Base-by-base conservation (phyloP, 345 rosid species). In the Laguncularia racemosa region DNA sequence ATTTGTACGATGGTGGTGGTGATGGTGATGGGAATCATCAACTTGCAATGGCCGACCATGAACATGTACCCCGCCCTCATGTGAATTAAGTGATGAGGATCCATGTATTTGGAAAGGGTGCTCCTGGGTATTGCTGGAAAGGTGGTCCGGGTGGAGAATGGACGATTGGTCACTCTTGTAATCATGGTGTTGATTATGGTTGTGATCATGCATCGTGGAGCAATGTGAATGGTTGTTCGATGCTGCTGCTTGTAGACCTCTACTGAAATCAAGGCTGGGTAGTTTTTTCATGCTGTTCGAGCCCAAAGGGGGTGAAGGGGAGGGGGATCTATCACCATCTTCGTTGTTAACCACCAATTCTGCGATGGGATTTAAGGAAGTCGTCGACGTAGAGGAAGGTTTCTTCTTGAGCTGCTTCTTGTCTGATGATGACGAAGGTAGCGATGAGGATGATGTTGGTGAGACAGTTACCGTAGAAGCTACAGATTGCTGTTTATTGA, bases 221-320 rank as follows among this genome's bases (percentile, higher is more conserved):
- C 14, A 15, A 19, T 46, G 61, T 15, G 53, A 12, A 52, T 7
- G 21, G 23, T 50, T 18, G 14, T 26, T 26, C 9, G 53, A 50
- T 8, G 71, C 49, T 55, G 74, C 20, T 19, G 62, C 74, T 44
- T 64, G 76, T 28, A 71, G 50, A 18, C 62, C 82, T 49, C 66
- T 67, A 47, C 55, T 76, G 68, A 74, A 79, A 13, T 78, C 80
- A n/a, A 77, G 63, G 59, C 84, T 76, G 11, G 87, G 81, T 15
- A 76, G 46, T 56, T 67, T 77, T 59, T 14, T 23, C 56, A 56
- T 43, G 40, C 8, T 18, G 53, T 43, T 13, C 3, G 58, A 8
- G 12, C 8, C 48, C 12, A 12, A 3, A 49, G 17, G 28, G 7
- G n/a, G 44, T 13, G 50, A 43, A 14, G 59, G 8, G 28, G 50